phyloP scores from a whole-genome alignment of 441 rosid genomes.

The Capsella rubella region DNA sequence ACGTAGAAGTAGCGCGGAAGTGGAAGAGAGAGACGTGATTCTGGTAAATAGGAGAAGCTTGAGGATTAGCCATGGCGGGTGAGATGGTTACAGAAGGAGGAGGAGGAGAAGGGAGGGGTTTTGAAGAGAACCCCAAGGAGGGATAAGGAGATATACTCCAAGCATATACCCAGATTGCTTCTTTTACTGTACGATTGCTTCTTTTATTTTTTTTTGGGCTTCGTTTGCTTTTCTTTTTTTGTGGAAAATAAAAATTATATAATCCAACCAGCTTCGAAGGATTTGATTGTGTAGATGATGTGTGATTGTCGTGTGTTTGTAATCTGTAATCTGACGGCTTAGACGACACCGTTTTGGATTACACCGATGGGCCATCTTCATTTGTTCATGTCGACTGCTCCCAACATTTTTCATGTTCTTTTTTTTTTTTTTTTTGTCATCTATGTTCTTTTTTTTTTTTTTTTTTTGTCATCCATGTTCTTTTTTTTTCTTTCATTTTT shows the following conservation, averaged over 20 bases:
- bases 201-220: background rate
- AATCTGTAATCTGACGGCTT: conserved; percentile 44
- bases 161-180: conserved; percentile 37
- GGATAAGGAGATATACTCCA: conserved; percentile 35
- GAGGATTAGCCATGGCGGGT: conserved; percentile 48
- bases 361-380: conserved; percentile 25
- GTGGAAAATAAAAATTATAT: no score
- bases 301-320: conserved; percentile 37
- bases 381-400: conserved; percentile 33
- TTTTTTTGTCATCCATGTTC: no score
- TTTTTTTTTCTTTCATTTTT: no score
- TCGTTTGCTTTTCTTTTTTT: background rate
- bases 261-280: conserved; percentile 37
- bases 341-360: conserved; percentile 27
- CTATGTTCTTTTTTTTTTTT: no score
- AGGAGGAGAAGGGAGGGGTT: conserved; percentile 29
- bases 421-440: background rate
- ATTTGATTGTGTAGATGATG: conserved; percentile 37
- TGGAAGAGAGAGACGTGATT: conserved; percentile 42
- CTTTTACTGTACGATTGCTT: conserved; percentile 16
- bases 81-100: background rate
- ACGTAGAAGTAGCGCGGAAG: conserved; percentile 33
- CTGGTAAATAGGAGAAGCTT: conserved; percentile 43
- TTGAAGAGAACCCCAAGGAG: conserved; percentile 43
- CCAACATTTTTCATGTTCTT: background rate